phyloP scores from a whole-genome alignment of 768 basidiomycete genomes.

The Rhodotorula sphaerocarpa region DNA sequence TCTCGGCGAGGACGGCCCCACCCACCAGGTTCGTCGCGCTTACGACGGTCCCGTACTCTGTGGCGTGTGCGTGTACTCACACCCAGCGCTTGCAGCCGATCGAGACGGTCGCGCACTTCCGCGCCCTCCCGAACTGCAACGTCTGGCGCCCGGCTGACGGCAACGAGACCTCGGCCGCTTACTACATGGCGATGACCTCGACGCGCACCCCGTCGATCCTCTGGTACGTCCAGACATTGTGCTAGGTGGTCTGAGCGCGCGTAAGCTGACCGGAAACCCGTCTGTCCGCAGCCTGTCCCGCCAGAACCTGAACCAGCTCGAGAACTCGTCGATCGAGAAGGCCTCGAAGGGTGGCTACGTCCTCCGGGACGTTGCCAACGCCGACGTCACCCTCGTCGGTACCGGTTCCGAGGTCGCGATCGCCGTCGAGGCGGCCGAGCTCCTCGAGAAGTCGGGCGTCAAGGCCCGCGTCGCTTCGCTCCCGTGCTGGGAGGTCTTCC shows the following conservation, averaged over 20 bases:
- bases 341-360: slow-evolving; percentile 83
- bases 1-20: slow-evolving; percentile 52
- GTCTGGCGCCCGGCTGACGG: slow-evolving; percentile 59
- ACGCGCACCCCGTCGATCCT: slow-evolving; percentile 71
- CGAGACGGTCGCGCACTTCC: slow-evolving; percentile 56
- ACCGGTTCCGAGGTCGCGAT: slow-evolving; percentile 83
- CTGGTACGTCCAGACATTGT: neutral
- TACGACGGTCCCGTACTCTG: too few relatives aligned
- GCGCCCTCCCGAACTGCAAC: slow-evolving; percentile 80
- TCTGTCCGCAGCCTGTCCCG: slow-evolving; percentile 51
- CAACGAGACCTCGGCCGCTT: slow-evolving; percentile 92
- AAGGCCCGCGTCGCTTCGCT: slow-evolving; percentile 75
- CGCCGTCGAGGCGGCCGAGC: slow-evolving; percentile 73
- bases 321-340: slow-evolving; percentile 73
- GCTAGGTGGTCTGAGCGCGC: too few relatives aligned
- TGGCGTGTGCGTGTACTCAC: too few relatives aligned
- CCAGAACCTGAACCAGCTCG: slow-evolving; percentile 88
- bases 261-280: neutral
- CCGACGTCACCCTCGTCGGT: slow-evolving; percentile 81
- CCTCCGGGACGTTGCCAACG: slow-evolving; percentile 60
- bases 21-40: slow-evolving; percentile 90
- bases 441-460: slow-evolving; percentile 67
- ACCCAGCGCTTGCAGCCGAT: too few relatives aligned
- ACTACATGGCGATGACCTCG: slow-evolving; percentile 67
- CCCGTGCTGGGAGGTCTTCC: slow-evolving; percentile 79